Base-by-base conservation (phyloP, 2,329 filamentous ascomycete species). In the Diaporthe sp. region DNA sequence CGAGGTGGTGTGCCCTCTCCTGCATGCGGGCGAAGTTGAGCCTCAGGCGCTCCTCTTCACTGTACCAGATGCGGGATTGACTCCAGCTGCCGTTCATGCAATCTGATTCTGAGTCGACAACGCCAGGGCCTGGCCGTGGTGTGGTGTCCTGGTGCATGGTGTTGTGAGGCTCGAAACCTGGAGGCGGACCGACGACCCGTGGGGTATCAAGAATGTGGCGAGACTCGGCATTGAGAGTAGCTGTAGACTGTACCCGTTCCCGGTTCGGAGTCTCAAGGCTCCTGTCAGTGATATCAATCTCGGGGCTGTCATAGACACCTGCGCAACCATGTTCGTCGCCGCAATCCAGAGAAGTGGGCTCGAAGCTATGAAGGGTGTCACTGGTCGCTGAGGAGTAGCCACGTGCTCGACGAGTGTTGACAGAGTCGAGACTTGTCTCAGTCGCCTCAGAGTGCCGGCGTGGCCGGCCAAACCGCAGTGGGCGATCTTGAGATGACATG, bases 31-130 rank as follows among this genome's bases (percentile, higher is more conserved):
- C 37, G n/a, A 70, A 74, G 31, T 69, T 44, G 46, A 55, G n/a
- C 19, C 72, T 67, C 34, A 74, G 28, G 28, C 67, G 62, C 57
- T 74, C 74, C 39, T 74, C 42, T 31, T 74, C 46, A 58, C 74
- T 76, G n/a, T 57, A 22, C 74, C 72, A 76, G 39, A n/a, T 55
- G 34, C 51, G 49, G 51, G 71, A 73, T 12, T 57, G 39, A 28
- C 46, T 57, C 71, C 58, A 65, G 37, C 17, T 46, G 53, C 46
- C 71, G 1, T 17, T 55, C 28, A 17, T 9, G 13, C 4, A 28
- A n/a, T 55, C 46, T 7, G 22, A 15, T 2, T 46, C 58, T 28
- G 37, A 22, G n/a, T 25, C 6, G 8, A 42, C 2, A 22, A 42
- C 49, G 12, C 37, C 57, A 19, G 19, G 55, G 44, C 57, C 37